These are phyloP conservation scores for Lactarius akahatsu DNA, from an alignment of 768 basidiomycete species.

Conservation along the genomic window DNA sequence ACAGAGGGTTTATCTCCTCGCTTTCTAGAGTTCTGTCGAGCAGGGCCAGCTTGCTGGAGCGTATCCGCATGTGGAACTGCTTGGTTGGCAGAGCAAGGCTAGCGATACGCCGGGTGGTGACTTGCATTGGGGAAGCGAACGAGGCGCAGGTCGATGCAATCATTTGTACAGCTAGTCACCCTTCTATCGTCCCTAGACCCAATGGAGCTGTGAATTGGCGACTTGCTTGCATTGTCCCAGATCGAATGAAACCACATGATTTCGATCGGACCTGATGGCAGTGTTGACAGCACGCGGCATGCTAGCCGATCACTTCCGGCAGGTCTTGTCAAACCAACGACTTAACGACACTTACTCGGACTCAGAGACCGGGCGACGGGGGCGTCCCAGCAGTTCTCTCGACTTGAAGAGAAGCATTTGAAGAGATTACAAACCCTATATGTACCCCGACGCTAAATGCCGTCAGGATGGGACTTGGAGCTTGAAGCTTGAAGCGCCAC, in stretches of 20 bases:
- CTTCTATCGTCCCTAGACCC: not conserved
- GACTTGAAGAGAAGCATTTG: not conserved
- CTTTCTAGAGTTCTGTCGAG: conserved; percentile 5
- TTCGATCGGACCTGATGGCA: not conserved
- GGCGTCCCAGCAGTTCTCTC: not conserved
- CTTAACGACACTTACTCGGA: not conserved
- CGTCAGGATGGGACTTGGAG: not conserved
- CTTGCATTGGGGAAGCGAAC: not conserved
- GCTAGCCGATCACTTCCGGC: not conserved
- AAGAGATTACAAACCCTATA: not conserved
- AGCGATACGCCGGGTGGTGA: not conserved
- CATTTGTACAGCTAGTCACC: not conserved
- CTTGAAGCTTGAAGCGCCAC: too few species aligned
- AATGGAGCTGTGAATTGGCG: not conserved
- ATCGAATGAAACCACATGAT: not conserved
- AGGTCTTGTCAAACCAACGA: not conserved
- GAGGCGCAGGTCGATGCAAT: not conserved
- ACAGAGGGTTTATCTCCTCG: conserved; percentile 12
- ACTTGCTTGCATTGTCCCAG: not conserved
- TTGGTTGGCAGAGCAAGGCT: not conserved
- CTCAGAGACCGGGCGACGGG: not conserved
- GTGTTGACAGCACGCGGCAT: too few species aligned
- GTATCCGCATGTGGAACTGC: not conserved
- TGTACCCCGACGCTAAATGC: not conserved
- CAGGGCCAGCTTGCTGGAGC: not conserved